Conservation (phyloP, 2,329 filamentous ascomycete species). For the Arthrobotrys sphaeroides region DNA sequence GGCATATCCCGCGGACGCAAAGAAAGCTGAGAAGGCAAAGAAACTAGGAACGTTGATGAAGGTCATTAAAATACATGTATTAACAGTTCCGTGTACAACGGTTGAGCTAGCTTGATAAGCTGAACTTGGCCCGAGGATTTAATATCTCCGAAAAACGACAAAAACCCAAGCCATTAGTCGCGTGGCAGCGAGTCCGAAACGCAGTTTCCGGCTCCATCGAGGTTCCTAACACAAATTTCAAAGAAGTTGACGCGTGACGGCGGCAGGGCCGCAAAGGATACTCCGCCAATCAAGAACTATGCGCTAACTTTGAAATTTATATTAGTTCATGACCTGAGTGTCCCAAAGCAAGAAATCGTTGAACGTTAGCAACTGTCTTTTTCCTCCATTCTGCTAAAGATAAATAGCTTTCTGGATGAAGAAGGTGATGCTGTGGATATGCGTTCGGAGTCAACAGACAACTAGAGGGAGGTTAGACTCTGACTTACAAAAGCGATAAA, state of each 20-base stretch:
- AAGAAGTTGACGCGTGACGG: not conserved
- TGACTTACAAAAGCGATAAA: slow-evolving; percentile 58
- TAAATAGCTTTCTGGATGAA: slow-evolving; percentile 34
- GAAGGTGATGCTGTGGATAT: slow-evolving; percentile 22
- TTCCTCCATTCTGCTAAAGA: slow-evolving; percentile 32
- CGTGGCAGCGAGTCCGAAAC: not conserved
- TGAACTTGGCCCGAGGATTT: no score
- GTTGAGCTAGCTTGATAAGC: no score
- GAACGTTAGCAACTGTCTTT: slow-evolving; percentile 38
- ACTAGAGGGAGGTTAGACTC: not conserved
- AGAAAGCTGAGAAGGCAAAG: no score
- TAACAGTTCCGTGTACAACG: no score
- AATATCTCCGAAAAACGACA: no score
- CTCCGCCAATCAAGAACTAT: slow-evolving; percentile 23
- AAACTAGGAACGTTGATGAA: no score
- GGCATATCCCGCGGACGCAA: no score
- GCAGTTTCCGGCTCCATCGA: not conserved
- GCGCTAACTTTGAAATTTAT: slow-evolving; percentile 20
- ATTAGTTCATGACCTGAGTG: slow-evolving; percentile 52
- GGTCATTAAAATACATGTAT: no score
- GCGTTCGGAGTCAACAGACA: not conserved
- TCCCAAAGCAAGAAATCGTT: not conserved
- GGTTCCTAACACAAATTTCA: not conserved
- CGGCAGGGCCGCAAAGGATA: not conserved
- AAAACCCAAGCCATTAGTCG: not conserved